Conservation (phyloP, 768 basidiomycete genomes). For the Pisolithus orientalis region DNA sequence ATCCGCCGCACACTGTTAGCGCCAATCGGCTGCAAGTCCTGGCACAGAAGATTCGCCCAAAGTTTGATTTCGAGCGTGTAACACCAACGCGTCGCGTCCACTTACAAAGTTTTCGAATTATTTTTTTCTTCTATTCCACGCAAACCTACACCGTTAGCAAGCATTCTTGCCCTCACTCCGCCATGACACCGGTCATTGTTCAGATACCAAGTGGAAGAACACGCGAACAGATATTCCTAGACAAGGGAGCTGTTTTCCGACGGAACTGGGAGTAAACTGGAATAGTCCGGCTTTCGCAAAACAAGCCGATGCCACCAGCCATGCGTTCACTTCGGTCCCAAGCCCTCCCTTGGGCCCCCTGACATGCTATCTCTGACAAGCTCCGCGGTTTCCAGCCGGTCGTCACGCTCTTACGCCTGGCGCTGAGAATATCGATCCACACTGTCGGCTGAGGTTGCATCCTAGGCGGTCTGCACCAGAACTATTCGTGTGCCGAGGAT, state of each 20-base stretch:
- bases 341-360: background rate
- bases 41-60: too few relatives aligned
- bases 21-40: background rate
- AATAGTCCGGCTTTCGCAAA: background rate
- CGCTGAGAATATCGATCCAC: too few relatives aligned
- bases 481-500: background rate
- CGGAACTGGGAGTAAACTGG: background rate
- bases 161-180: constrained; percentile 14
- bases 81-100: background rate
- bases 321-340: background rate
- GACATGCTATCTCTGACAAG: too few relatives aligned
- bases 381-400: too few relatives aligned
- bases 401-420: too few relatives aligned
- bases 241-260: background rate
- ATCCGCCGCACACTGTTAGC: background rate
- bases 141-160: constrained; percentile 21
- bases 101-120: constrained; percentile 22
- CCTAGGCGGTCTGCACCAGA: too few relatives aligned
- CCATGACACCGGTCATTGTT: constrained; percentile 15
- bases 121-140: constrained; percentile 21
- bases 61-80: too few relatives aligned
- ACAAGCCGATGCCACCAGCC: background rate
- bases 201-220: constrained; percentile 1
- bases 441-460: too few relatives aligned
- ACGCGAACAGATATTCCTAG: constrained; percentile 1